Evolutionary conservation across 1,139 yeast genomes (phyloP), one percentile per base, ranked within the genome.

Genomic region (Geotrichum armillariae): DNA sequence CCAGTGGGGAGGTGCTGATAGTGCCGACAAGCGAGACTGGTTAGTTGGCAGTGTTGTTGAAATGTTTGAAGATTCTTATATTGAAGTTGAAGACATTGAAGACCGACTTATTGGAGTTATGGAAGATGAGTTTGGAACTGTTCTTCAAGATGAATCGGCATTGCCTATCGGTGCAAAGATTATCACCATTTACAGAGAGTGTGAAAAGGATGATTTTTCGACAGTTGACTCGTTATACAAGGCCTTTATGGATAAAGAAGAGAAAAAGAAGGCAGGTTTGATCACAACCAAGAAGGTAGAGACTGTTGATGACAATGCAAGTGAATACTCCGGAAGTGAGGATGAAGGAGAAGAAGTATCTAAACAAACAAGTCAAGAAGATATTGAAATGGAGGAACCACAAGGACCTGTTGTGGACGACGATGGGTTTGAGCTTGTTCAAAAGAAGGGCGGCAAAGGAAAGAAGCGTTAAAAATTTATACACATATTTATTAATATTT

Each of bases 11-110:
- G 99, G 99, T 1, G 81, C 95, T 14, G 87, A 87, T 41, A 85
- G 95, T 11, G 79, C 77, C 0, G 98, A 88, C 43, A 93, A 93
- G 68, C 78, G 99, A 63, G 99, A 93, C 65, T 94, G 99, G 99
- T 77, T 91, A 55, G 82, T 90, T 2, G 95, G 90, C 4, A 74
- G 87, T 17, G 79, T 91, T 2, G 80, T 89, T 41, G 98, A 90
- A 38, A 73, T 90, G 50, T 93, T 91, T 63, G 78, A 76, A 44
- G 66, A 69, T 21, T 35, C 53, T 29, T 61, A 59, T 9, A 87
- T 91, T 7, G 98, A 90, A 62, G 74, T 85, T 6, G 84, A 81
- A 49, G 78, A 85, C 56, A 79, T 93, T 23, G 98, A 93, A 68
- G 96, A 87, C 65, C 81, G 96, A 8, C 71, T 93, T 54, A 71